Base-by-base conservation (phyloP, 257 asterid species). In the Jasminum sambac region DNA sequence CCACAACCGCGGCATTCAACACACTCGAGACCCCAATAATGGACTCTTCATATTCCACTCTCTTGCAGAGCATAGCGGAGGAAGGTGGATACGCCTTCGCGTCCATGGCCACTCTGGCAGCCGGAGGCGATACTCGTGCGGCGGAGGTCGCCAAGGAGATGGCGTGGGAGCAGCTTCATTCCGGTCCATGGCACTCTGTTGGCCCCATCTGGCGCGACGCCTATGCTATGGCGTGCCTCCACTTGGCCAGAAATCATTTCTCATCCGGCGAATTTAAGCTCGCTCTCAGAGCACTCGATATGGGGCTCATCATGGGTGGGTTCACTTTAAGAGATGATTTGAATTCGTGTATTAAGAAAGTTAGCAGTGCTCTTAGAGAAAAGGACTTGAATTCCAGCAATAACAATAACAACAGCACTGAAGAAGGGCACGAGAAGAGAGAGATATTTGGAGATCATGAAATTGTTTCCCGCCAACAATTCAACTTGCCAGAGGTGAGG, bases 151-250 rank as follows among this genome's bases (percentile, higher is more conserved):
- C 97, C 26, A 83, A 72, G 75, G 99, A 94, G 77, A 80, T 94
- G 89, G 99, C 99, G 5, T 94, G 99, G 99, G 99, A 94, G 71
- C 99, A 94, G 83, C 88, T 94, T 39, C 98, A 94, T 58, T 89
- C 93, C 1, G 99, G 99, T 0, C 99, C 99, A 12, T 94, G 99
- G 99, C 87, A 91, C 77, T 88, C 99, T 2, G 96, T 94, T 43
- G 83, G 83, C 6, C 96, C 99, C 25, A 62, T 91, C 19, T 94
- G 99, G 99, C 84, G 99, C 25, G 99, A 94, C 72, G 98, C 99
- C 42, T 94, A 94, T 65, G 74, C 99, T 55, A 85, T 89, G 81
- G 95, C 99, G 68, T 91, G 95, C 78, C 80, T 94, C 61, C 93
- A 88, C 76, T 87, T 85, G 71, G 96, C 99, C 50, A 89, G 84